Conservation (phyloP, 2,329 filamentous ascomycete genomes). For the Ceratocystis cacaofunesta region DNA sequence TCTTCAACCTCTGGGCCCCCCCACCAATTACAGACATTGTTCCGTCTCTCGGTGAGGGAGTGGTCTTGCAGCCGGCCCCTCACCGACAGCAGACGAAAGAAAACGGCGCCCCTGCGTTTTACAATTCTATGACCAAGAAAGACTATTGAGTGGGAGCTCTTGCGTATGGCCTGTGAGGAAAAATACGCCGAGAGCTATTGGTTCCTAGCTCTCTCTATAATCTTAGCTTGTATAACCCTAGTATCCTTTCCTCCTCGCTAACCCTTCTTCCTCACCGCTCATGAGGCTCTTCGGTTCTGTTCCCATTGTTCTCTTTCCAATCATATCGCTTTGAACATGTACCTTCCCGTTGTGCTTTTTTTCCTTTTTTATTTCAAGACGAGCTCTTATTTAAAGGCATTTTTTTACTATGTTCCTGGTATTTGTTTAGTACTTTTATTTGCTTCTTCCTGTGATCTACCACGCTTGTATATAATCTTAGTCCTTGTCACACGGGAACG, state of each 20-base stretch:
- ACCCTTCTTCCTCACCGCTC: neutral
- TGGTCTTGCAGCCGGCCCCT: neutral
- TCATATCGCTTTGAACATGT: no score
- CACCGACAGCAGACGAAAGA: neutral
- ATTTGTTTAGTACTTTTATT: neutral
- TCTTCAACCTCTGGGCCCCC: neutral
- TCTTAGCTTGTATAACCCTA: neutral
- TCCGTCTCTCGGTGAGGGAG: constrained; percentile 1
- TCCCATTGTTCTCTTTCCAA: neutral
- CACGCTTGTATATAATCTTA: neutral
- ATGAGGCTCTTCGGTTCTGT: neutral
- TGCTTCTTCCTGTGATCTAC: neutral
- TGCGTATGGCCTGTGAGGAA: no score
- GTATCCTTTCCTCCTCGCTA: neutral
- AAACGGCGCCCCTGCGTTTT: neutral
- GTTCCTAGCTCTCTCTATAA: no score
- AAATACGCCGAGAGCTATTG: no score
- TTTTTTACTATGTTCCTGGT: no score
- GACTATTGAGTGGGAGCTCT: no score
- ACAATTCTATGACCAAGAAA: neutral
- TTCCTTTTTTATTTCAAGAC: neutral
- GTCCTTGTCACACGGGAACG: neutral
- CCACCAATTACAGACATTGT: neutral
- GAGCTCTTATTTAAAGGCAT: no score
- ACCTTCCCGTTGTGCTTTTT: neutral